Evolutionary conservation across 768 basidiomycete species (phyloP), one percentile per base, ranked within the genome.

Genomic region (Macrocybe gigantea): DNA sequence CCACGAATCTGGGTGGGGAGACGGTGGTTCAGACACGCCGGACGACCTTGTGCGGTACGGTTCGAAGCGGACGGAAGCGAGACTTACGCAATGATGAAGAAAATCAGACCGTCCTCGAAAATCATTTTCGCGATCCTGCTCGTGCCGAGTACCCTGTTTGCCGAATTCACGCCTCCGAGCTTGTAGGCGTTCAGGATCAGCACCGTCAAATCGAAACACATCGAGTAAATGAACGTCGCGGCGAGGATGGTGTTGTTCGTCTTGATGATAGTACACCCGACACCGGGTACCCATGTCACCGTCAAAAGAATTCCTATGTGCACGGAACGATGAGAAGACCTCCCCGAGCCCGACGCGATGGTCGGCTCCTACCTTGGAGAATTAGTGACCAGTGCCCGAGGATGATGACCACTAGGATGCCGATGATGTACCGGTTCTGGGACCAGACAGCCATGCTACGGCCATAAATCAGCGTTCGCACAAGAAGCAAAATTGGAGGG

Each of bases 221-320:
- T 88, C 31, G 84, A 80, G 55, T 88, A 88, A 32, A 86, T 82
- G 62, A 86, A 88, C 3, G 82, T 82, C 2, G 81, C 79, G 5
- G 82, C 80, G 32, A 87, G 73, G 44, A 85, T 64, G 7, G 61
- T 78, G 60, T 79, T 87, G 58, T 82, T 77, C 6, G 83, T 83
- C 31, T 74, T 57, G 1, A 71, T 68, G 48, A 88, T 84, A 1
- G 68, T 65, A 58, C 85, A 88, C 0, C 70, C 67, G 8, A 57
- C 45, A 2, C 61, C 68, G 7, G 72, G 67, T 5, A 68, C 56
- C 83, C 82, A 87, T 3, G 48, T 44, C 0, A 80, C 82, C 40
- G 71, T 79, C 11, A 87, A 61, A n/a, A 79, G 70, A 5, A 83
- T 71, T 31, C 83, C 83, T 83, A 41, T 14, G 33, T 22, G 22